These are phyloP conservation scores for Chytridium lagenaria DNA, from an alignment of 371 early-diverging fungal species.

Conservation along the genomic window DNA sequence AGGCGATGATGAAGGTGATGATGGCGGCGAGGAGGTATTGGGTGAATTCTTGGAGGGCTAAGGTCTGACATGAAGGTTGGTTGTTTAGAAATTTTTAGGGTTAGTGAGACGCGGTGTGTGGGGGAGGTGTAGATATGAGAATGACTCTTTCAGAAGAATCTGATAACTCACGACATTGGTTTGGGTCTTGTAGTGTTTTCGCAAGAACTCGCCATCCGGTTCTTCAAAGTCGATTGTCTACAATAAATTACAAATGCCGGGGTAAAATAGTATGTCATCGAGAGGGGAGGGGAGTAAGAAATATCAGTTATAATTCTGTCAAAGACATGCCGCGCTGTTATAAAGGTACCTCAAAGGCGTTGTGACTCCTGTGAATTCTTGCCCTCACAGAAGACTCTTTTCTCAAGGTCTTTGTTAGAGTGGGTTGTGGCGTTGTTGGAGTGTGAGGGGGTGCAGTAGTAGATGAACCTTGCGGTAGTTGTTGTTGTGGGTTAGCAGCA, in stretches of 20 bases:
- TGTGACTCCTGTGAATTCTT: not conserved
- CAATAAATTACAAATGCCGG: no score
- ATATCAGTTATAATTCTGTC: not conserved
- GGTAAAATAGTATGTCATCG: no score
- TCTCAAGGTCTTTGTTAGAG: no score
- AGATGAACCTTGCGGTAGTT: no score
- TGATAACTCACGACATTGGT: slow-evolving; percentile 17
- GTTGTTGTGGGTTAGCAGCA: no score
- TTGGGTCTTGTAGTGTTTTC: slow-evolving; percentile 38
- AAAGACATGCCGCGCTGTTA: not conserved
- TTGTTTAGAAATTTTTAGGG: not conserved
- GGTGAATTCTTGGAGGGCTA: slow-evolving; percentile 18
- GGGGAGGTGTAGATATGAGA: no score
- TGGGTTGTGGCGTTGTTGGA: no score
- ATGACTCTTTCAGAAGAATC: not conserved
- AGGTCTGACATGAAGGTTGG: not conserved
- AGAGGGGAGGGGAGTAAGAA: not conserved
- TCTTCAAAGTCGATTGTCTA: slow-evolving; percentile 50
- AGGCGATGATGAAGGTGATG: slow-evolving; percentile 26
- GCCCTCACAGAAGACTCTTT: not conserved
- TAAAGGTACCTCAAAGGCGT: not conserved
- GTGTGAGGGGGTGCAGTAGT: no score
- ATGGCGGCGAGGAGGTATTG: slow-evolving; percentile 28
- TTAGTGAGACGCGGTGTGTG: no score
- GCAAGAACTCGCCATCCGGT: slow-evolving; percentile 36